Evolutionary conservation across 805 yeast species (phyloP), one percentile per base, ranked within the genome.

Genomic region (Candida maltosa): DNA sequence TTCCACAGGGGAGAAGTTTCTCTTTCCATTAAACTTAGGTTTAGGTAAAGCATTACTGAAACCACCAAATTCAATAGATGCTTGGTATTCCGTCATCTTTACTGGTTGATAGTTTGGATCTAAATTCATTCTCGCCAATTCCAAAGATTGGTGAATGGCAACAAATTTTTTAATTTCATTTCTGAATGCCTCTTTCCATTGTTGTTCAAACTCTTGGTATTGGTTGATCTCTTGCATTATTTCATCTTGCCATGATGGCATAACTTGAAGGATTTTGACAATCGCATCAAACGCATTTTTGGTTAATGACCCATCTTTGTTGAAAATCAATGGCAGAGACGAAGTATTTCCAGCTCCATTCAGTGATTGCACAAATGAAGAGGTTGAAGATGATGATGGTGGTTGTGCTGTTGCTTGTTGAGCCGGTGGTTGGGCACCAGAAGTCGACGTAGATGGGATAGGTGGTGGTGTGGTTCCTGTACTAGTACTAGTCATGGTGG

Each of bases 41-140:
- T 41, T 43, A 6, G 40, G 31, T 29, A 41, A 34, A 26, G 64
- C 64, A 39, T 57, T 58, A 28, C 44, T 42, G 32, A 43, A 49
- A 5, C 72, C 70, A 1, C 70, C 71, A 50, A 64, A 66, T 22
- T 58, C 62, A 29, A 63, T 45, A 27, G 66, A 56, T 4, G 69
- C 70, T 35, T 55, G 60, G 37, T 57, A 49, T 37, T 66, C 71
- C 6, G 56, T 54, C 34, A 60, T 33, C 32, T 47, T 52, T 6
- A 46, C 45, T 2, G 69, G 65, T 31, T 56, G 57, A 39, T 66
- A 65, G 15, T 34, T 37, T 2, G 46, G 41, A 34, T 62, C 60
- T 3, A 26, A 37, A 16, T 44, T 46, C 6, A 40, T 39, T 24
- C 54, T 58, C n/a, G 54, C 48, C 12, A 44, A 37, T 28, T 66